Evolutionary conservation across 352 stramenopile genomes (phyloP), one percentile per base, ranked within the genome.

Genomic region (Phytophthora aleatoria): DNA sequence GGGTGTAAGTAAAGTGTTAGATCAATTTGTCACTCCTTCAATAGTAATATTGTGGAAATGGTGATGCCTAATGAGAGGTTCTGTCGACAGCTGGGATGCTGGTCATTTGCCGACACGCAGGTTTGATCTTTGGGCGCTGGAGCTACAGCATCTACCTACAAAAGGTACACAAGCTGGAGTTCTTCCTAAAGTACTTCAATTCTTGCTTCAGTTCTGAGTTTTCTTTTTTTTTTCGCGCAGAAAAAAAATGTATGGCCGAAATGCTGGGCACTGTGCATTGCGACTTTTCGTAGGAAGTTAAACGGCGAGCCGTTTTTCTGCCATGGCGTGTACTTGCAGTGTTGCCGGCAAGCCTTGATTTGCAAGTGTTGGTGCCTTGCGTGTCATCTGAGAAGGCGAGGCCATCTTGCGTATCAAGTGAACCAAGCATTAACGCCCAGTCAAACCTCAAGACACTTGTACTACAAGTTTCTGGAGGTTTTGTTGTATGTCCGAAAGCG

Each of bases 21-120:
- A 0, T 20, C 20, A 26, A 26, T 45, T 9, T 45, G 12, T 24
- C 27, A 26, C 11, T 13, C n/a, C 16, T 28, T 30, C 16, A 9
- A 30, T 30, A 49, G 16, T n/a, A 49, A 49, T 49, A 31, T 30
- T n/a, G 8, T 16, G 2, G 9, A 0, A 31, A n/a, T 45, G 10
- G 1, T 26, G 15, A 45, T 45, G n/a, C 3, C 20, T 49, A 30
- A 16, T 8, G 20, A 49, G 42, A 49, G 42, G 39, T 7, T 49
- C n/a, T 4, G 24, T 5, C 42, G 5, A 49, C 42, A 50, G 43
- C 16, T 13, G 43, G 1, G 28, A 38, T 57, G 28, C 20, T 10
- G 20, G 58, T 66, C 58, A 65, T 65, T 24, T 33, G 9, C 33
- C 30, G 57, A 65, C 57, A 65, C 57, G 48, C 48, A 65, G 48